phyloP scores from a whole-genome alignment of 176 grass and related monocot species.

The Eremochloa ophiuroides region DNA sequence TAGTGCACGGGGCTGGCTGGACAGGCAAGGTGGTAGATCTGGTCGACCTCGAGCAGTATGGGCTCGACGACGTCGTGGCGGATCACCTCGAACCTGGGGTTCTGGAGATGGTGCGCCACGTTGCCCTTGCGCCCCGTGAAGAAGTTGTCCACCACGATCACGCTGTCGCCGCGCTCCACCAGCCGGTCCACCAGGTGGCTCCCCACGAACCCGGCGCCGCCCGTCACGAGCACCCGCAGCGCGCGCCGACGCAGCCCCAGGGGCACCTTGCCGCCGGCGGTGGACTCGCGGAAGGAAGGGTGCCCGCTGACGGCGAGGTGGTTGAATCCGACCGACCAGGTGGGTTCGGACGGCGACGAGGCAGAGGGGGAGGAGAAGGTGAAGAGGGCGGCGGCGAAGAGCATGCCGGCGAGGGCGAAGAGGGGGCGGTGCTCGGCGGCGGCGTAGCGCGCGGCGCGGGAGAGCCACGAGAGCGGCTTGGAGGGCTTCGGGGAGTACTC shows the following conservation, averaged over 20 bases:
- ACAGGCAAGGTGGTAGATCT: conserved; percentile 95
- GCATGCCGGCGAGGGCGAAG: conserved; percentile 70
- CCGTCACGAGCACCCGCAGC: conserved; percentile 72
- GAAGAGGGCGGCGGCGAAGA: conserved; percentile 52
- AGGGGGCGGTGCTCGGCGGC: conserved; percentile 65
- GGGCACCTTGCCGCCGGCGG: conserved; percentile 63
- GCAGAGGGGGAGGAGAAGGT: conserved; percentile 15
- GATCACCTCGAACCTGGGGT: conserved; percentile 83
- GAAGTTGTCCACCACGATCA: conserved; percentile 94
- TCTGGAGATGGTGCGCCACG: conserved; percentile 65
- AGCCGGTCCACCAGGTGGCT: conserved; percentile 81
- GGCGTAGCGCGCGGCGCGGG: conserved; percentile 54
- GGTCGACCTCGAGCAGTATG: conserved; percentile 82
- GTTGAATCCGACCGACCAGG: neutral
- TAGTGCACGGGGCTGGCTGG: conserved; percentile 89
- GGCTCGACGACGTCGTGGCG: conserved; percentile 90
- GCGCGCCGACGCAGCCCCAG: conserved; percentile 55
- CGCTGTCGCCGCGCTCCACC: conserved; percentile 63
- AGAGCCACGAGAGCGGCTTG: conserved; percentile 53
- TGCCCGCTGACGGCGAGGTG: neutral
- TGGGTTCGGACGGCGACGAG: neutral
- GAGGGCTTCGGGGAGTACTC: conserved; percentile 57
- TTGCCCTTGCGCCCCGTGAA: conserved; percentile 91
- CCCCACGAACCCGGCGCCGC: conserved; percentile 83
- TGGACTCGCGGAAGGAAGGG: conserved; percentile 25